These are phyloP conservation scores for Cardamine occulta DNA, from an alignment of 345 rosid genomes.

Conservation along the genomic window DNA sequence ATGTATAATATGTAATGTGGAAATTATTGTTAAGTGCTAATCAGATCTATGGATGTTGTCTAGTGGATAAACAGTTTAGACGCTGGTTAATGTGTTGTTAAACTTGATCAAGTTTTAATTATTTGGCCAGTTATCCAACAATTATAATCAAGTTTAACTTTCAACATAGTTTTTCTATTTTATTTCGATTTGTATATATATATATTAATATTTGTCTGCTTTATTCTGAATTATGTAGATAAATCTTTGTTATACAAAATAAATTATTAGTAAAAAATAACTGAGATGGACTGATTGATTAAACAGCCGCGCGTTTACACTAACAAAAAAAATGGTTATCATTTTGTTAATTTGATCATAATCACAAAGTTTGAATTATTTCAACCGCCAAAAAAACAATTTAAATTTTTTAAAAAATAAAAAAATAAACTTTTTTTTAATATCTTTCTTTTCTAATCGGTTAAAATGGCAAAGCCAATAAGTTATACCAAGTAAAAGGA, in stretches of 20 bases:
- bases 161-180: not conserved
- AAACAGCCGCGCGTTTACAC: too few relatives aligned
- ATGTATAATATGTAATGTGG: conserved; percentile 2
- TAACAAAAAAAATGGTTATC: too few relatives aligned
- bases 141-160: not conserved
- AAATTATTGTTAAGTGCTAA: not conserved
- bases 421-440: not conserved
- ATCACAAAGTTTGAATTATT: not conserved
- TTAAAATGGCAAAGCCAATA: not conserved
- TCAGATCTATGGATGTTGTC: not conserved
- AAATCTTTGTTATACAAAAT: not conserved
- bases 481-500: not conserved
- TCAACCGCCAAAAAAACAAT: not conserved
- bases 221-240: not conserved
- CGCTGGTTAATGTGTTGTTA: not conserved
- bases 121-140: not conserved
- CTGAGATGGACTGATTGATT: too few relatives aligned
- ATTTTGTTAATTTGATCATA: not conserved
- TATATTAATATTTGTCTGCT: not conserved
- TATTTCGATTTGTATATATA: not conserved
- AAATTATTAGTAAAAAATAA: too few relatives aligned
- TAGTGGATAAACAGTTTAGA: not conserved
- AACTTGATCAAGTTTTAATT: not conserved
- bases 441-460: not conserved
- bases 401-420: too few relatives aligned